Base-by-base conservation (phyloP, 2,329 filamentous ascomycete species). In the Aspergillus carbonarius region DNA sequence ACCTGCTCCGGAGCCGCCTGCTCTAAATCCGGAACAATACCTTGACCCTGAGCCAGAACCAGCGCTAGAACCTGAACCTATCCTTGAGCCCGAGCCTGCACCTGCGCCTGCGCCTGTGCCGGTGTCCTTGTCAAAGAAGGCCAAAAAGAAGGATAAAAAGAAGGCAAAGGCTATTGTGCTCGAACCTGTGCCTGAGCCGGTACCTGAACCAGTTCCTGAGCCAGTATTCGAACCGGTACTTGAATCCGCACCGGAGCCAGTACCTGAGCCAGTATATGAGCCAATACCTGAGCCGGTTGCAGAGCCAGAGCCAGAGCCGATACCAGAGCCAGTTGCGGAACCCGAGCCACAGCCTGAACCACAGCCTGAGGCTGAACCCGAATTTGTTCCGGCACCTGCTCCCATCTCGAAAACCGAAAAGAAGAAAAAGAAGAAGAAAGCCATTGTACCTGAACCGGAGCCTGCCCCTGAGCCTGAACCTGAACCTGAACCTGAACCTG, bases 201-300 rank as follows among this genome's bases (percentile, higher is more conserved):
- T 54, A 18, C 65, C 63, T 2, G 69, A n/a, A n/a, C n/a, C n/a
- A n/a, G n/a, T n/a, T n/a, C n/a, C n/a, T n/a, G n/a, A 72, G 65
- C 61, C 69, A 63, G 64, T 74, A 58, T 63, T 70, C 47, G 63
- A 70, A 63, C 62, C 69, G 61, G 71, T 73, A 20, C 70, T 67
- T 9, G 60, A 68, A 39, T 61, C 62, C 2, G 47, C 59, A 20
- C 54, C 51, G 12, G 61, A 59, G 15, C 53, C 55, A 3, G 75
- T 57, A 17, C 64, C 61, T 1, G 60, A 65, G 17, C 61, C 64
- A 2, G 66, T 67, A 18, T 66, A 64, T 0, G 70, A 74, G 66
- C 63, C 71, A 60, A 60, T 68, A 39, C 67, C 68, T 6, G 68
- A 66, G 42, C 65, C 67, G 6, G 66, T 69, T 39, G 63, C 63